A percentile compares a stretch with the other conserved stretches of the same genome.
Evolutionary conservation across 2,329 filamentous ascomycete species (phyloP).

Genomic region (Botrytis hyacinthi): DNA sequence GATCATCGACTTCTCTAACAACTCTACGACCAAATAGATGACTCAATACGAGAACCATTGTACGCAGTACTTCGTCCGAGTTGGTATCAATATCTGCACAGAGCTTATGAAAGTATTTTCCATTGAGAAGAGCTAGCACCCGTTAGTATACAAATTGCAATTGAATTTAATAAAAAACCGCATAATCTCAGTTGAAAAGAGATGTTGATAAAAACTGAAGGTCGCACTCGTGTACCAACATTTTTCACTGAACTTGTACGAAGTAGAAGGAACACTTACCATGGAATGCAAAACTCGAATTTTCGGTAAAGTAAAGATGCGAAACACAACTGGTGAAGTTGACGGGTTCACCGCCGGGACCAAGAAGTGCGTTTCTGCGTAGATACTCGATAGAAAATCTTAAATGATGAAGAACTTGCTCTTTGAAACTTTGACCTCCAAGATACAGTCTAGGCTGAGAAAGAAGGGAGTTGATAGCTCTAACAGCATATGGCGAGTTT

Average conservation of each 20-base stretch:
- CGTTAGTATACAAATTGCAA: conserved; percentile 19
- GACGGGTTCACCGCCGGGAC: conserved; percentile 58
- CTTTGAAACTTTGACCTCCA: conserved; percentile 64
- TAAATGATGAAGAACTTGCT: conserved; percentile 71
- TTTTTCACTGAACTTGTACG: not conserved
- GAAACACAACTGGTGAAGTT: conserved; percentile 71
- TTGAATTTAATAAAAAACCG: not conserved
- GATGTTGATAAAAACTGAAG: not conserved
- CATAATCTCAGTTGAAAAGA: not conserved
- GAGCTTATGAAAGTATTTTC: conserved; percentile 66
- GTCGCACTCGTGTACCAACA: not conserved
- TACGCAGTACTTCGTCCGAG: conserved; percentile 50
- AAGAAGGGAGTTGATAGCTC: conserved; percentile 63
- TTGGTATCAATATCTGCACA: conserved; percentile 56
- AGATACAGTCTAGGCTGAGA: conserved; percentile 69
- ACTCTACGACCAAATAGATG: conserved; percentile 67
- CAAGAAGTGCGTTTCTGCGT: conserved; percentile 64
- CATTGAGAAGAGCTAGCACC: conserved; percentile 57
- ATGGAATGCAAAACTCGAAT: conserved; percentile 74
- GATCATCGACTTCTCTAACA: conserved; percentile 49
- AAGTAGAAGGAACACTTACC: conserved; percentile 36
- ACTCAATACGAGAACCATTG: conserved; percentile 65
- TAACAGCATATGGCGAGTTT: conserved; percentile 58
- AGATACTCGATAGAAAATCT: conserved; percentile 81
- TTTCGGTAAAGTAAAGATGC: conserved; percentile 75